These are phyloP conservation scores for Ramaria sp. DNA, from an alignment of 768 basidiomycete genomes.

Conservation along the genomic window DNA sequence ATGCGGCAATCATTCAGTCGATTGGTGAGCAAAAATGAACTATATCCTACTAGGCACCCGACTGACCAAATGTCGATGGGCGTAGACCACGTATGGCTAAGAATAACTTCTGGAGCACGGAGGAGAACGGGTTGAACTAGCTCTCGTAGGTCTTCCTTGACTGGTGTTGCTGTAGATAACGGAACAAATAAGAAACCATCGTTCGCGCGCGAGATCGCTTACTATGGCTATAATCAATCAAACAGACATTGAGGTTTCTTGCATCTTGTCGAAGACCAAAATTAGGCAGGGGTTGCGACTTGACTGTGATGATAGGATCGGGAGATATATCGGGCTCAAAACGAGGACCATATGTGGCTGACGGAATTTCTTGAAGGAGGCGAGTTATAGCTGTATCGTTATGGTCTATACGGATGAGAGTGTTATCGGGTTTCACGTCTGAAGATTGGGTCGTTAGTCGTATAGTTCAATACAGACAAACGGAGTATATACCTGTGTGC, in stretches of 20 bases:
- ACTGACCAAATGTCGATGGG: not conserved
- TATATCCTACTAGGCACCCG: not conserved
- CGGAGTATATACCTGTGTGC: not conserved
- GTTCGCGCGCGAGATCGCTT: not conserved
- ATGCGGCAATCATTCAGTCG: not conserved
- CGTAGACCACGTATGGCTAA: not conserved
- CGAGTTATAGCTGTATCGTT: not conserved
- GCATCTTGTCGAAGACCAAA: slow-evolving; percentile 9
- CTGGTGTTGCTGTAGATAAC: not conserved
- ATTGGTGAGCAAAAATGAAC: no score
- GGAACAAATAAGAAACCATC: no score
- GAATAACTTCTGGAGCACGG: not conserved
- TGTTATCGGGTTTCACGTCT: slow-evolving; percentile 19
- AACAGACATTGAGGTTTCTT: slow-evolving; percentile 13
- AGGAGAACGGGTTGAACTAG: not conserved
- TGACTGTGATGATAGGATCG: slow-evolving; percentile 18
- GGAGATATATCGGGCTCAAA: slow-evolving; percentile 12
- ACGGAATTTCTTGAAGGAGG: slow-evolving; percentile 10
- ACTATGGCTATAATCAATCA: slow-evolving; percentile 18
- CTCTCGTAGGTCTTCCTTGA: not conserved
- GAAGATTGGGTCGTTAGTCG: not conserved
- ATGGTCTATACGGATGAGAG: slow-evolving; percentile 10
- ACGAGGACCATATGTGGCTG: slow-evolving; percentile 10
- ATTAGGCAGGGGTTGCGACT: slow-evolving; percentile 19
- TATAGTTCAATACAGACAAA: no score